Percentiles rank a stretch among this genome's conserved stretches.
phyloP scores from a whole-genome alignment of 352 stramenopile genomes.

The Phytophthora pseudosyringae region DNA sequence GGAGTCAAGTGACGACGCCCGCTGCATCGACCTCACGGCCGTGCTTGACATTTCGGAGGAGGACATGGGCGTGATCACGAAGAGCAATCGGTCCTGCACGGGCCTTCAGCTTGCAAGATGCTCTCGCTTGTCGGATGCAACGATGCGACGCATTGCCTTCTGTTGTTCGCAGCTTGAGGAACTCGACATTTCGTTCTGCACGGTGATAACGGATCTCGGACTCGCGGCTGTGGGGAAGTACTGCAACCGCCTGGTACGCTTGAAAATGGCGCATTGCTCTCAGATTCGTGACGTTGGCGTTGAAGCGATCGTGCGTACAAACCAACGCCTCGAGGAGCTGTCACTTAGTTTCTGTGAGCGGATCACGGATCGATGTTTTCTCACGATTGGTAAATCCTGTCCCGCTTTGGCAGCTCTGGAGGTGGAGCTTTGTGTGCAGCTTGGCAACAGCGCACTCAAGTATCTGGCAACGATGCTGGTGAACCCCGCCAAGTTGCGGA shows the following conservation, averaged over 20 bases:
- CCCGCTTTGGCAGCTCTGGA: slow-evolving; percentile 51
- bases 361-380: slow-evolving; percentile 69
- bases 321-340: slow-evolving; percentile 62
- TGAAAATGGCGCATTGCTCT: slow-evolving; percentile 67
- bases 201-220: slow-evolving; percentile 60
- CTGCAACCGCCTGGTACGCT: slow-evolving; percentile 54
- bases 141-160: slow-evolving; percentile 47
- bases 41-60: slow-evolving; percentile 53
- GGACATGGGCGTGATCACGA: slow-evolving; percentile 70
- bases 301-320: slow-evolving; percentile 60
- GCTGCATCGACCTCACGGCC: slow-evolving; percentile 58
- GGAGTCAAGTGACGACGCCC: slow-evolving; percentile 60
- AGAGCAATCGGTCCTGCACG: slow-evolving; percentile 60
- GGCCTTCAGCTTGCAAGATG: slow-evolving; percentile 53
- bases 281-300: slow-evolving; percentile 83
- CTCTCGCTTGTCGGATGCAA: slow-evolving; percentile 41
- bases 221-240: slow-evolving; percentile 57
- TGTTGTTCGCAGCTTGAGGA: slow-evolving; percentile 73
- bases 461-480: slow-evolving; percentile 52
- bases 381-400: slow-evolving; percentile 58
- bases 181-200: slow-evolving; percentile 82
- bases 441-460: slow-evolving; percentile 62
- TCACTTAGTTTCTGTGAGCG: slow-evolving; percentile 69
- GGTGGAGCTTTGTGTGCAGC: slow-evolving; percentile 69
- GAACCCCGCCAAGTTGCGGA: slow-evolving; percentile 57